Evolutionary conservation across 2,329 filamentous ascomycete species (phyloP), one percentile per base, ranked within the genome.

Genomic region (Rasamsonia emersonii): DNA sequence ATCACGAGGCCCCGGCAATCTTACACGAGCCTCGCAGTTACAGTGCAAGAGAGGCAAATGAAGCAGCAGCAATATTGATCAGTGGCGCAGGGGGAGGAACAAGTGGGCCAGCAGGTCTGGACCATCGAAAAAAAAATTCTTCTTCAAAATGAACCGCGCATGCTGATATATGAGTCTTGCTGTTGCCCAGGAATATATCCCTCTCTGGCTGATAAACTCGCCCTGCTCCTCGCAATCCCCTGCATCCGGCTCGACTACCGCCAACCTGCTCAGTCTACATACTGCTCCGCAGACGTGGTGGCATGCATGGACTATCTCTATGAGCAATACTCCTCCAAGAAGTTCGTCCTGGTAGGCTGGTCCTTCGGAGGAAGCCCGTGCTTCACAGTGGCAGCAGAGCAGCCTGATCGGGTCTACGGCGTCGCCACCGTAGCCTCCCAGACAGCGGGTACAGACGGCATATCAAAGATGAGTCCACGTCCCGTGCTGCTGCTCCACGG

Each of bases 341-440:
- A 40, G 15, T 62, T 64, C 40, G 59, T 64, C 4, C 36, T 65
- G 9, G 49, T 63, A 2, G 62, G 62, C 27, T 65, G 61, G 62
- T 60, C 54, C 8, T 64, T 65, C 31, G 59, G 62, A 13, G 56
- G 61, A 4, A 60, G 58, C 13, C 60, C 60, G 1, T 61, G 59
- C 11, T 60, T 62, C 43, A 57, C 53, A 1, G 50, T 56, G 9
- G 60, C 47, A 5, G 54, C 46, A 3, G 19, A 40, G 9, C 54
- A 56, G 26, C 43, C 43, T 3, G 34, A 49, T 17, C 43, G 61
- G 4, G 45, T 58, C 14, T 35, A 52, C 1, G 61, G 58, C 2
- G 56, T 59, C 15, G 61, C 60, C 2, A 61, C 58, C 2, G 43
- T 64, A 1, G 60, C 59, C 1, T 58, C 56, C 16, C 61, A 64